These are phyloP conservation scores for Talaromyces borbonicus DNA, from an alignment of 495 filamentous ascomycete species.

Conservation along the genomic window DNA sequence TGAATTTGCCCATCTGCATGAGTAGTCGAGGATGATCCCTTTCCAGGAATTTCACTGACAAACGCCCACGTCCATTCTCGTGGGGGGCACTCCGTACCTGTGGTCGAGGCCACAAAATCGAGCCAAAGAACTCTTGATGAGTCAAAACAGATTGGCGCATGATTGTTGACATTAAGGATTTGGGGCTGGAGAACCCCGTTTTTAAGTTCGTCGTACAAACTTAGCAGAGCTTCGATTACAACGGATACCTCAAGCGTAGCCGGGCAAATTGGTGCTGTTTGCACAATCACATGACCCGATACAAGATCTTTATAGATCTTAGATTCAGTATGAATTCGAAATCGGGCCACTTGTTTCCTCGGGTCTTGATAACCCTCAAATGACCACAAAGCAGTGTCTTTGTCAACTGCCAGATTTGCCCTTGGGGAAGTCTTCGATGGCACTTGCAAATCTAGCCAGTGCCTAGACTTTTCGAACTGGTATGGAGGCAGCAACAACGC, in stretches of 20 bases:
- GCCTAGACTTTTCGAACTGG: constrained; percentile 39
- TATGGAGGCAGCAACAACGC: constrained; percentile 41
- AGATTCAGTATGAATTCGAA: constrained; percentile 38
- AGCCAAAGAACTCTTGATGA: constrained; percentile 27
- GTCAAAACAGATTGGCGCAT: constrained; percentile 32
- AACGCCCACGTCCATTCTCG: constrained; percentile 22
- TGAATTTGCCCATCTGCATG: constrained; percentile 22
- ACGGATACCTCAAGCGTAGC: constrained; percentile 37
- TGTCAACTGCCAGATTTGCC: constrained; percentile 5
- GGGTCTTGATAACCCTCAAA: constrained; percentile 36
- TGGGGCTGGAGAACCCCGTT: constrained; percentile 18
- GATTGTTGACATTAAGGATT: constrained; percentile 27
- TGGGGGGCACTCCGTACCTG: too few species aligned
- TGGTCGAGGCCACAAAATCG: too few species aligned
- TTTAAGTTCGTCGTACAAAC: constrained; percentile 23
- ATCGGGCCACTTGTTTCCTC: constrained; percentile 23
- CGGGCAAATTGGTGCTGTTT: constrained; percentile 39
- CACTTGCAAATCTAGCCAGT: constrained; percentile 37
- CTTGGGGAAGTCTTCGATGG: constrained; percentile 11
- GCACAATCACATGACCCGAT: constrained; percentile 33
- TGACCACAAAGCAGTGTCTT: constrained; percentile 21
- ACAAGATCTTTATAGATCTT: constrained; percentile 28
- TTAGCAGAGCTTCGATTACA: constrained; percentile 36
- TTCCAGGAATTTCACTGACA: constrained; percentile 8
- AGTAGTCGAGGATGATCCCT: neutral